phyloP scores from a whole-genome alignment of 306 rosid species.

The Acacia crassicarpa region DNA sequence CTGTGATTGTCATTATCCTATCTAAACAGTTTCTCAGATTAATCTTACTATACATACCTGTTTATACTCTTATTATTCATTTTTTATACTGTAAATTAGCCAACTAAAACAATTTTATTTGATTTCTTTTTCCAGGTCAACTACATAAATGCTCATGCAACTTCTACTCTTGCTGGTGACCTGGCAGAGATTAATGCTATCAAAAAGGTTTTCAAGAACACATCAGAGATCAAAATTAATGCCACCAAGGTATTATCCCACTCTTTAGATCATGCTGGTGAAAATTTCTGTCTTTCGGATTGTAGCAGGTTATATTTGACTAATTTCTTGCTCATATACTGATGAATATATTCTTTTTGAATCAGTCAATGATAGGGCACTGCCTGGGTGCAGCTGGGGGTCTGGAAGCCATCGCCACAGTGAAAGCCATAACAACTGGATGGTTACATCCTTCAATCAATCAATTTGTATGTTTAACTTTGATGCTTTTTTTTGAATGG shows the following conservation, averaged over 20 bases:
- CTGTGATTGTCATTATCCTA: constrained; percentile 12
- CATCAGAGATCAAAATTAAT: constrained; percentile 86
- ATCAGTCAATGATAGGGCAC: constrained; percentile 98
- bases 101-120: constrained; percentile 9
- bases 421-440: constrained; percentile 92
- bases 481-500: background rate
- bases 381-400: constrained; percentile 99
- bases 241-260: constrained; percentile 83
- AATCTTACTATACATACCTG: background rate
- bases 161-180: constrained; percentile 96
- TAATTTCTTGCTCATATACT: constrained; percentile 22
- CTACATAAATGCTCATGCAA: constrained; percentile 98
- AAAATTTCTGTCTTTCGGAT: constrained; percentile 12
- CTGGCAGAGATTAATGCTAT: constrained; percentile 96
- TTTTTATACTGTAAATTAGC: background rate
- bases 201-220: constrained; percentile 88
- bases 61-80: background rate
- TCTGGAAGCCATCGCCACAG: constrained; percentile 97
- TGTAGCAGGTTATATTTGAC: constrained; percentile 18
- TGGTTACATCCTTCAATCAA: constrained; percentile 97
- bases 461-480: constrained; percentile 77
- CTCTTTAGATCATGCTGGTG: constrained; percentile 15
- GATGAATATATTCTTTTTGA: constrained; percentile 29
- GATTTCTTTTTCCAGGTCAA: constrained; percentile 66
- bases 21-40: constrained; percentile 17